Percentiles rank a stretch among this genome's conserved stretches.
phyloP scores from a whole-genome alignment of 371 early-diverging fungal species.

The Apophysomyces elegans region DNA sequence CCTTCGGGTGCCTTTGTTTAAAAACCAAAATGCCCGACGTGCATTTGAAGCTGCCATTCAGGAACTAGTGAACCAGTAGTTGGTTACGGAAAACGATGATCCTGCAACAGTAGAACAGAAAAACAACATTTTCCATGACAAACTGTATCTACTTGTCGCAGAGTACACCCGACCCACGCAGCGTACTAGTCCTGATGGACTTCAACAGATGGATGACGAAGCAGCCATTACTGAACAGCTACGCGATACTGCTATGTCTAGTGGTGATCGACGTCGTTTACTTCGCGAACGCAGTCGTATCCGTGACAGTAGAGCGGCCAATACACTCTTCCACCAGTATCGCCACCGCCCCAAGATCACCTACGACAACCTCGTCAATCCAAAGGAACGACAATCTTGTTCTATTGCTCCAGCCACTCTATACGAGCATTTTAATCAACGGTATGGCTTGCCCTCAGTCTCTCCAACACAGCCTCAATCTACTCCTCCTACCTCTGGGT shows the following conservation, averaged over 20 bases:
- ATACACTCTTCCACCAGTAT: slow-evolving; percentile 6
- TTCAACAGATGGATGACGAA: slow-evolving; percentile 5
- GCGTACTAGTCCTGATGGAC: slow-evolving; percentile 1
- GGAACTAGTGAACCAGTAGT: background rate
- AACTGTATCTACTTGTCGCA: background rate
- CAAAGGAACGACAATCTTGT: background rate
- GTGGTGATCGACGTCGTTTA: background rate
- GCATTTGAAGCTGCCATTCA: background rate
- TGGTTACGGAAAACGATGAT: background rate
- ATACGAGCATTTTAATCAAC: background rate
- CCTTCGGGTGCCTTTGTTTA: background rate
- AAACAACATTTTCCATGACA: slow-evolving; percentile 13
- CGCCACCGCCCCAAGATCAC: slow-evolving; percentile 10
- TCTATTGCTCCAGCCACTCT: background rate
- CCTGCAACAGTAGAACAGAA: background rate
- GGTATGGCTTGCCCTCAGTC: background rate
- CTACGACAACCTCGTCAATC: background rate
- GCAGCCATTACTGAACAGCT: background rate
- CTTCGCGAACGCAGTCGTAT: slow-evolving; percentile 10
- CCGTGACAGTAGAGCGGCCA: background rate
- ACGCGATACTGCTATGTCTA: background rate
- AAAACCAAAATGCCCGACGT: background rate
- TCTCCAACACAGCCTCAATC: background rate
- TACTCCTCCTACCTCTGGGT: background rate
- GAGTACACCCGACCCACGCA: background rate